Evolutionary conservation across 805 yeast genomes (phyloP), one percentile per base, ranked within the genome.

Genomic region (Candida ponderosae): DNA sequence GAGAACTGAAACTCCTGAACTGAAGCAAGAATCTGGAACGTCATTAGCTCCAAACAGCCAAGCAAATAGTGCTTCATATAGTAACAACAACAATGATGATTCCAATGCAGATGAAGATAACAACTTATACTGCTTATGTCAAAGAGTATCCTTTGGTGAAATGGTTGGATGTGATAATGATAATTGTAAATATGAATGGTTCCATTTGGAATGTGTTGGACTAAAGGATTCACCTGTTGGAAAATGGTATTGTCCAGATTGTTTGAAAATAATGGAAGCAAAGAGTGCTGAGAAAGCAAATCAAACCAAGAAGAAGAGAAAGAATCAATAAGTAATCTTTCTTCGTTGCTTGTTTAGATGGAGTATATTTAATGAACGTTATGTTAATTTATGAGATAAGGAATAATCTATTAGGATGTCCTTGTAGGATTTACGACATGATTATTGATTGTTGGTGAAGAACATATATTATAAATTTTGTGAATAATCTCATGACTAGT

Each of bases 101-200:
- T 8, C 7, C 40, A 51, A 54, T 21, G 60, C 55, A 20, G 80
- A 73, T 35, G 84, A 79, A 40, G 87, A 80, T 42, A 79, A 76
- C 40, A 81, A 76, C 35, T 48, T 76, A 36, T 90, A 90, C 57
- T 90, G 98, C 59, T 83, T 84, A 62, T 90, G 98, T 55, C 94
- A 87, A 54, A 87, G 89, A 47, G 94, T 84, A 0, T 88, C 97
- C 0, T 86, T 81, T 60, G 98, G 98, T 18, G 86, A 81, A 50
- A 90, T 90, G 98, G 86, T 90, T 46, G 97, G 93, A 0, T 90
- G 98, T 62, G 98, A 90, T 56, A 84, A 87, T 44, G 82, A 81
- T 18, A 79, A 81, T 48, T 93, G 98, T 65, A 76, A 79, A 53
- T 79, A 70, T 46, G 96, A 87, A 56, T 90, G 97, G 97, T 90